Conservation (phyloP, 208 protist genomes). For the Lotmaria passim region DNA sequence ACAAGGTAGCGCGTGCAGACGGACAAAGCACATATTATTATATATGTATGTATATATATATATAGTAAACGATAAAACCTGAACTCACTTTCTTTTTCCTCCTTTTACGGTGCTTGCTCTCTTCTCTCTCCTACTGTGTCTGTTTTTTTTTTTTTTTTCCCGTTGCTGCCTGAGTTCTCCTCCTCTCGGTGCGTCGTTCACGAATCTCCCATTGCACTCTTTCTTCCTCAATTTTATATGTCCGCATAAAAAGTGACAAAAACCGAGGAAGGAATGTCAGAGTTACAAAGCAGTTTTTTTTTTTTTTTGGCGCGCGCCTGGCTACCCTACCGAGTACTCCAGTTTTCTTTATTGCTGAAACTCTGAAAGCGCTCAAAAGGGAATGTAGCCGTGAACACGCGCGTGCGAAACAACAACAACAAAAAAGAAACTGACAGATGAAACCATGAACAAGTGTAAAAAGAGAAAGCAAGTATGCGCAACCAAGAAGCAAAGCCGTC, state of each 20-base stretch:
- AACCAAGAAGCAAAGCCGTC: neutral
- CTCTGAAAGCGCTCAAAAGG: neutral
- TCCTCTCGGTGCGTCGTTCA: no score
- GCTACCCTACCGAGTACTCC: no score
- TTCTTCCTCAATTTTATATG: no score
- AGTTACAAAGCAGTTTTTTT: no score
- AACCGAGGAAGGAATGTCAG: no score
- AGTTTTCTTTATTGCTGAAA: neutral
- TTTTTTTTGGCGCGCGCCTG: no score
- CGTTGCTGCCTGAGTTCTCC: neutral
- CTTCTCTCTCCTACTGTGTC: neutral
- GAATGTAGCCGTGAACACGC: neutral
- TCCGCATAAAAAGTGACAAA: no score
- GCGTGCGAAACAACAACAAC: neutral
- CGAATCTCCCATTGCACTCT: no score
- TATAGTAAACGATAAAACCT: no score
- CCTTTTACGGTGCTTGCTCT: neutral
- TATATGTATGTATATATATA: neutral
- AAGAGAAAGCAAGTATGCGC: neutral
- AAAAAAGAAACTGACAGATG: neutral
- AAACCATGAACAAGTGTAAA: neutral
- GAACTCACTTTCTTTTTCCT: neutral
- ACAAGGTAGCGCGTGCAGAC: neutral
- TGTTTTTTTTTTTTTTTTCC: constrained; percentile 5
- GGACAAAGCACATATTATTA: no score